These are phyloP conservation scores for Tolypocladium tundrense DNA, from an alignment of 2,329 filamentous ascomycete species.

Conservation along the genomic window DNA sequence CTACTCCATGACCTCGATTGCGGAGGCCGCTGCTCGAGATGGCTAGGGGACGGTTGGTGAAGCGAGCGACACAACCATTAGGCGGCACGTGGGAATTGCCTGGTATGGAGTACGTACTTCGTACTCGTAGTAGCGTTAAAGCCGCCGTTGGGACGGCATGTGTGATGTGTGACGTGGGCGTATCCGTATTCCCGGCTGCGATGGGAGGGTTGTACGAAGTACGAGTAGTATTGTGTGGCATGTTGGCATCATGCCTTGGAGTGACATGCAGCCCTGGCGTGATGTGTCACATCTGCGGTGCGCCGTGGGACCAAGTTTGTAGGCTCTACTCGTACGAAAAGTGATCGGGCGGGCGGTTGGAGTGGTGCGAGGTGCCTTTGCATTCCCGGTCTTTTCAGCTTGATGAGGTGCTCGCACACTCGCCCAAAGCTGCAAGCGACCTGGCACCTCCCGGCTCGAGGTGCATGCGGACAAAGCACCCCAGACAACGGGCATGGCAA, in stretches of 20 bases:
- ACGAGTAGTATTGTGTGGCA: neutral
- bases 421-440: neutral
- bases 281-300: constrained; percentile 9
- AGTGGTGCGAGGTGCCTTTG: neutral
- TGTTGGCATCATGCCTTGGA: neutral
- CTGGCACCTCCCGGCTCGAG: neutral
- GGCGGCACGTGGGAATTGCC: neutral
- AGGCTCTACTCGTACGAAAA: neutral
- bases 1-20: too few relatives aligned
- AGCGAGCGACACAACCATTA: too few relatives aligned
- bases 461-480: neutral
- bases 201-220: neutral
- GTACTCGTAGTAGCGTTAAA: too few relatives aligned
- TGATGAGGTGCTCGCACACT: neutral
- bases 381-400: neutral
- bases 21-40: too few relatives aligned
- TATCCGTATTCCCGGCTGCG: neutral
- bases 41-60: too few relatives aligned
- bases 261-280: constrained; percentile 1
- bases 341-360: neutral
- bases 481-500: neutral
- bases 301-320: neutral
- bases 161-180: neutral
- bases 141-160: neutral
- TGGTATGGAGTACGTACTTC: neutral